Percentiles rank a stretch among this genome's conserved stretches.
These are phyloP conservation scores for Takashimella tepidaria DNA, from an alignment of 1,284 basidiomycete genomes.

Conservation along the genomic window DNA sequence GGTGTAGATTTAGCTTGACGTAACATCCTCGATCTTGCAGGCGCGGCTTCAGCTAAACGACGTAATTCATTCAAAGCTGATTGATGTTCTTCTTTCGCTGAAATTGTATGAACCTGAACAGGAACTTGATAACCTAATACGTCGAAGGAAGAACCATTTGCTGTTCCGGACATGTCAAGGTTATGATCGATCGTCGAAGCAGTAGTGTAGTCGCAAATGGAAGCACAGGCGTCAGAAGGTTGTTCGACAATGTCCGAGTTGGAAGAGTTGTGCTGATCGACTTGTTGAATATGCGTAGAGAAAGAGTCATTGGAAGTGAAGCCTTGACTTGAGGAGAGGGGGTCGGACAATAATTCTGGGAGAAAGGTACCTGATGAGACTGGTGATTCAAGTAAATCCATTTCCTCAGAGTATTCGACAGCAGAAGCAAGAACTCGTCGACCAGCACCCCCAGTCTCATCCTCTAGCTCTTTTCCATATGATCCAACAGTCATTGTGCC, in stretches of 20 bases:
- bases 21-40: not conserved
- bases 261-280: too few relatives aligned
- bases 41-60: not conserved
- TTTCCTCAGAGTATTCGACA: conserved; percentile 15
- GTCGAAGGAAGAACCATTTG: too few relatives aligned
- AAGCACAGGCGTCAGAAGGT: too few relatives aligned
- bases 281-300: too few relatives aligned
- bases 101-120: not conserved
- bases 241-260: too few relatives aligned
- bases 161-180: not conserved
- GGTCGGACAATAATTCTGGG: too few relatives aligned
- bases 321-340: too few relatives aligned
- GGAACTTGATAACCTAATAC: not conserved
- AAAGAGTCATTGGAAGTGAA: too few relatives aligned
- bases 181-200: not conserved
- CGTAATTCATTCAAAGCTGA: not conserved
- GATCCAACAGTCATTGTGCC: not conserved
- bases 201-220: too few relatives aligned
- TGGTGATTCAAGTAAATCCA: not conserved
- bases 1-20: conserved; percentile 26
- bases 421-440: not conserved
- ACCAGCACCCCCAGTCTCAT: not conserved
- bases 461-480: not conserved
- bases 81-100: not conserved
- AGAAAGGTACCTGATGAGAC: not conserved